These are phyloP conservation scores for Smittium mucronatum DNA, from an alignment of 371 early-diverging fungal genomes.

Conservation along the genomic window DNA sequence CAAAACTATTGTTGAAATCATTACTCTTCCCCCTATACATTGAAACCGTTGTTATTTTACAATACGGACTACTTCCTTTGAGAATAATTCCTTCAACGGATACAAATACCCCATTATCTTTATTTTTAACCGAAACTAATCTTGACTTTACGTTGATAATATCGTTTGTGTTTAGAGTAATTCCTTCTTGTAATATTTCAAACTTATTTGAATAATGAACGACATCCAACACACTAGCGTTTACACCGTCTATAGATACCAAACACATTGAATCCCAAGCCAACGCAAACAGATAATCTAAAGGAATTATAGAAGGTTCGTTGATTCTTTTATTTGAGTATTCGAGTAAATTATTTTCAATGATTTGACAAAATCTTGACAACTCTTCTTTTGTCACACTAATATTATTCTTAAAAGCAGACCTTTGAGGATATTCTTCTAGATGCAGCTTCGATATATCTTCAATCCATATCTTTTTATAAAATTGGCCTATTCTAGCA, in stretches of 20 bases:
- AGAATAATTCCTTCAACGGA: conserved; percentile 57
- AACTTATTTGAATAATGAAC: conserved; percentile 7
- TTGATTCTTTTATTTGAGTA: conserved; percentile 55
- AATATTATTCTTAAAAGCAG: conserved; percentile 24
- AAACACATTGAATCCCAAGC: conserved; percentile 2
- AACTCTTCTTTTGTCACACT: conserved; percentile 41
- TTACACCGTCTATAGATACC: not conserved
- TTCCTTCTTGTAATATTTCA: not conserved
- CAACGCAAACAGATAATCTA: conserved; percentile 71
- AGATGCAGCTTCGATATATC: conserved; percentile 17
- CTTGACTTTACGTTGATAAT: not conserved
- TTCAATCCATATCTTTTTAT: conserved; percentile 74
- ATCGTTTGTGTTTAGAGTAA: conserved; percentile 2
- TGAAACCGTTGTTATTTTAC: conserved; percentile 41
- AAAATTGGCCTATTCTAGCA: conserved; percentile 85
- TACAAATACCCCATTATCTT: conserved; percentile 62
- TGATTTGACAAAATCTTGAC: conserved; percentile 66
- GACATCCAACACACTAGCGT: conserved; percentile 6
- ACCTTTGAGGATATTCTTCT: not conserved
- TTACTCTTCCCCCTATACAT: conserved; percentile 80
- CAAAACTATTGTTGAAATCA: conserved; percentile 36
- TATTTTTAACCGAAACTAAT: conserved; percentile 12
- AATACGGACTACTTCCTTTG: conserved; percentile 19
- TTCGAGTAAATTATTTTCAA: conserved; percentile 73
- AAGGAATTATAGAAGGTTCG: conserved; percentile 50